Evolutionary conservation across 768 basidiomycete genomes (phyloP), one percentile per base, ranked within the genome.

Genomic region (Ramaria rubella): DNA sequence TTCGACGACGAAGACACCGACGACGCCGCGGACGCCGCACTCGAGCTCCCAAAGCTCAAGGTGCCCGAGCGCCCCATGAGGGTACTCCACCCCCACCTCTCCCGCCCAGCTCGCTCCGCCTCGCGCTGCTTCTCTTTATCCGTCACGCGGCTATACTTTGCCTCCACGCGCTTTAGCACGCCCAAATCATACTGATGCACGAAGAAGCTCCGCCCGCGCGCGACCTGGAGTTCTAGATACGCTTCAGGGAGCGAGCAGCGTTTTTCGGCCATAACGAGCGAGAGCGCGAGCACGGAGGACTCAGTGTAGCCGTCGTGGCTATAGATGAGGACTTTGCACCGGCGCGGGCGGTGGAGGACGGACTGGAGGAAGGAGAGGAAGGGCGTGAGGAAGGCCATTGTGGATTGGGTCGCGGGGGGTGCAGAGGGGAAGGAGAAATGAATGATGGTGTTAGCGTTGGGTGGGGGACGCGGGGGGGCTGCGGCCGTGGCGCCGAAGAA

Each of bases 241-340:
- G 94, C 95, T 67, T 94, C 91, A 8, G 94, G 90, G 7, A 96
- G 78, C 49, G 75, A 71, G 33, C 87, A 71, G 19, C 74, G 72
- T 55, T 80, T 81, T 52, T 84, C 72, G 24, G 81, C 81, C 94
- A 98, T 97, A 60, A 96, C 74, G 50, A 95, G 80, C 60, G 83
- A 82, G 52, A 97, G 76, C 21, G 93, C 94, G 52, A 92, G 83
- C 5, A 94, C 83, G 24, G 87, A 88, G 9, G 90, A 88, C 69
- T 97, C 94, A 23, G 95, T 97, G 73, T 95, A 93, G 49, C 90
- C 92, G 67, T 94, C 92, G 17, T 85, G 80, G 17, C 86, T 87
- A 69, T 91, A 89, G 27, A 94, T 68, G 59, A 94, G 77, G 54
- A 94, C 73, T 66, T 90, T 90, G 42, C 48, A 54, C 84, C 73